Percentiles rank a stretch among this genome's conserved stretches.
These are phyloP conservation scores for Fusarium miscanthi DNA, from an alignment of 2,329 filamentous ascomycete species.

Conservation along the genomic window DNA sequence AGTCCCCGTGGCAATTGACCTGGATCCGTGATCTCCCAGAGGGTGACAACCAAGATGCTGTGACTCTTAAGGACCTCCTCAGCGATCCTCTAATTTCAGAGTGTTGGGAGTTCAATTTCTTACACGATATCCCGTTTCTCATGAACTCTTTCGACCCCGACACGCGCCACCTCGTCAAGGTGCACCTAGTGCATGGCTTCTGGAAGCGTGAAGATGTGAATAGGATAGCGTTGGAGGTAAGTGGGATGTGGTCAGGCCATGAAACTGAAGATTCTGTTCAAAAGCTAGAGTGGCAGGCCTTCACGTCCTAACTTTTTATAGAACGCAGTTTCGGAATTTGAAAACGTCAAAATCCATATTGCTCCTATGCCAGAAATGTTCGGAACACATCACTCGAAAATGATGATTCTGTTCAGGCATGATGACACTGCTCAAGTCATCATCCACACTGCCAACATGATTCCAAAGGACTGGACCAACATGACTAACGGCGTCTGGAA, in stretches of 20 bases:
- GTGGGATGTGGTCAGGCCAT: slow-evolving; percentile 11
- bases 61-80: slow-evolving; percentile 75
- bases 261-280: not conserved
- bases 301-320: slow-evolving; percentile 48
- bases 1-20: slow-evolving; percentile 79
- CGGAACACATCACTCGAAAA: slow-evolving; percentile 88
- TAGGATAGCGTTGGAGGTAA: slow-evolving; percentile 67
- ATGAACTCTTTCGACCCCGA: slow-evolving; percentile 65
- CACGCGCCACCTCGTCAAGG: slow-evolving; percentile 58
- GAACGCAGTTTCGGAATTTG: slow-evolving; percentile 69
- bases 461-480: slow-evolving; percentile 86
- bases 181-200: slow-evolving; percentile 70
- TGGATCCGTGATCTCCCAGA: slow-evolving; percentile 72
- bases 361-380: slow-evolving; percentile 87
- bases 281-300: not conserved
- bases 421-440: slow-evolving; percentile 82
- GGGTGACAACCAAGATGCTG: slow-evolving; percentile 70
- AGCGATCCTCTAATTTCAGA: slow-evolving; percentile 79
- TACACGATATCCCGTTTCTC: slow-evolving; percentile 70
- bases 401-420: slow-evolving; percentile 84
- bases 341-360: slow-evolving; percentile 76
- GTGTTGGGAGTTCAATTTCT: slow-evolving; percentile 77
- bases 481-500: slow-evolving; percentile 88
- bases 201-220: slow-evolving; percentile 75
- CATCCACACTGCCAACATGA: slow-evolving; percentile 93